Percentiles rank a stretch among this genome's conserved stretches.
These are phyloP conservation scores for Hymenotorrendiella dingleyae DNA, from an alignment of 2,329 filamentous ascomycete species.

Conservation along the genomic window DNA sequence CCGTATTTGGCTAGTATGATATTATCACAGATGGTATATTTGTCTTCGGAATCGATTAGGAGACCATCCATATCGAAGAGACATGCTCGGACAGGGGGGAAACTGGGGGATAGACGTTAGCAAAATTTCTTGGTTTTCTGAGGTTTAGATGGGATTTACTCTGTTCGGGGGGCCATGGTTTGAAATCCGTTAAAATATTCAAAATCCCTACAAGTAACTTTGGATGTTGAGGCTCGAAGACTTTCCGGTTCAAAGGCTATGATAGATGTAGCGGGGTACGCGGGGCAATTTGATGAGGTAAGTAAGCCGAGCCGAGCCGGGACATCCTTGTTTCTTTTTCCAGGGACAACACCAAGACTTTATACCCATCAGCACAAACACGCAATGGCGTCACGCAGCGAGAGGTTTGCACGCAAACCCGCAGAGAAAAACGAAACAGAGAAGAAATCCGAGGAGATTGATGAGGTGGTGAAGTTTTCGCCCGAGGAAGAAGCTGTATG, in stretches of 20 bases:
- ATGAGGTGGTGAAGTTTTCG: constrained; percentile 32
- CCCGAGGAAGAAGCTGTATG: constrained; percentile 38
- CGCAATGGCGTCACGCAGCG: constrained; percentile 27
- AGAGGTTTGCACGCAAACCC: constrained; percentile 28
- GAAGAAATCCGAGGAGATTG: constrained; percentile 12
- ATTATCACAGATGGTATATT: constrained; percentile 84
- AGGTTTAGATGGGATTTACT: too few relatives aligned
- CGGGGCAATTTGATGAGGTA: background rate
- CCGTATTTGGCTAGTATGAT: constrained; percentile 70
- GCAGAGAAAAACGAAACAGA: constrained; percentile 11
- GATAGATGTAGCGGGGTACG: too few relatives aligned
- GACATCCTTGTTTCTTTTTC: background rate
- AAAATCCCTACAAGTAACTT: background rate
- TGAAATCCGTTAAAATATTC: background rate
- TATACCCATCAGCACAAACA: background rate
- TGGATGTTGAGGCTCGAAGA: too few relatives aligned
- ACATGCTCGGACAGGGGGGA: constrained; percentile 79
- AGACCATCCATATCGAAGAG: constrained; percentile 99
- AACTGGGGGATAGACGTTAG: constrained; percentile 40
- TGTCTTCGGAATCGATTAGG: constrained; percentile 86
- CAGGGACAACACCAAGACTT: background rate
- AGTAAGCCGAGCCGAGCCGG: constrained; percentile 5
- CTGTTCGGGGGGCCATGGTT: constrained; percentile 15
- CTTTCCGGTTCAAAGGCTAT: too few relatives aligned
- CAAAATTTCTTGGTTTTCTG: background rate